Base-by-base conservation (phyloP, 2,329 filamentous ascomycete species). In the Aspergillus sp. region DNA sequence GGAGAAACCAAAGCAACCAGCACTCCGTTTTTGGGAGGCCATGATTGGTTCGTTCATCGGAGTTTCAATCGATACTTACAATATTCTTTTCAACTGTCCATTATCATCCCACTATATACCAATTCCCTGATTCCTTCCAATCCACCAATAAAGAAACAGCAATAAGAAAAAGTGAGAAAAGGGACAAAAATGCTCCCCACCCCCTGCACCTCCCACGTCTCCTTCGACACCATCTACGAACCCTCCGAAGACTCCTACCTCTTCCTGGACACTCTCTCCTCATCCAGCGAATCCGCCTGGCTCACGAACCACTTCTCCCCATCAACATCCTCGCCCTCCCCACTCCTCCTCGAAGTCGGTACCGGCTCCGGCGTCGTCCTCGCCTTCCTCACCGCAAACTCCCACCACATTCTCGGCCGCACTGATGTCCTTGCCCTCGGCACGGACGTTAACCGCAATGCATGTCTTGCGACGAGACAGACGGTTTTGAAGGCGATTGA, bases 241-340 rank as follows among this genome's bases (percentile, higher is more conserved):
- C 95, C 95, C 38, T 90, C 94, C 10, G 95, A 99, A 78, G 95
- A 99, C 80, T 97, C 93, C 5, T 99, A 92, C 73, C 86, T 99
- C 48, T 85, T 99, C 52, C 86, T 99, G 30, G 94, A 99, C 78
- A 96, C 93, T 0, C 84, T 99, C 48, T 94, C 93, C 0, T 89
- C 88, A 1, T 61, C 81, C 0, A 74, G 84, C 2, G 92, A 96
- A 77, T 85, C 82, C 3, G 67, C 79, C 23, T 96, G 92, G 75
- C 85, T 97, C 19, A 81, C 81, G 17, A 60, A 77, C 5, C 85
- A 85, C 47, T 96, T 96, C 72, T 60, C 62, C 68, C n/a, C 19
- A 47, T 30, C 58, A n/a, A 48, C 56, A 7, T 17, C 53, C 41
- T 53, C 52, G 8, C 49, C 65, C 17, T 36, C 39, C 63, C 87